Evolutionary conservation across 768 basidiomycete genomes (phyloP).

Genomic region (Boletus pseudo-olivaceus): DNA sequence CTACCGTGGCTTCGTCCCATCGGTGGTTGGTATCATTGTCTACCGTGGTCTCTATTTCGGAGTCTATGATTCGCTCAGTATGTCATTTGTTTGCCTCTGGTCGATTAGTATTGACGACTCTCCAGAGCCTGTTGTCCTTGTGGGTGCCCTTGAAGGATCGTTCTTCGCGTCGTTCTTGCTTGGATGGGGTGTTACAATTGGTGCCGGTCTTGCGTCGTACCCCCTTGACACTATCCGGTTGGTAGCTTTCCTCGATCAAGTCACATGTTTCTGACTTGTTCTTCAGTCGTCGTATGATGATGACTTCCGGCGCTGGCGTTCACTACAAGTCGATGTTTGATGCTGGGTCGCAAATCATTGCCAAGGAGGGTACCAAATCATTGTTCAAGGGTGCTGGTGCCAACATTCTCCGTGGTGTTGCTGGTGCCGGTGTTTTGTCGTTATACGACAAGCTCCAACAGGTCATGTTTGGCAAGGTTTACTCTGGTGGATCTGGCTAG

Average conservation of each 20-base stretch:
- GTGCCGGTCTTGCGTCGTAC: constrained; percentile 98
- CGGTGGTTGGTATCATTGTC: constrained; percentile 98
- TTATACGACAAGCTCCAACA: constrained; percentile 98
- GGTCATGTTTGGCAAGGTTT: constrained; percentile 97
- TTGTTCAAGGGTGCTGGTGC: constrained; percentile 99
- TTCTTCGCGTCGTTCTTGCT: constrained; percentile 97
- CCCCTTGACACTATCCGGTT: constrained; percentile 89
- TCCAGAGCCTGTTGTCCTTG: constrained; percentile 93
- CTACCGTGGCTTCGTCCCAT: constrained; percentile 99
- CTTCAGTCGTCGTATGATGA: constrained; percentile 99
- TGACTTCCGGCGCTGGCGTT: constrained; percentile 92
- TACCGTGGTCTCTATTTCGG: constrained; percentile 99
- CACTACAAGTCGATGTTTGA: constrained; percentile 99
- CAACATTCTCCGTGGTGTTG: constrained; percentile 97
- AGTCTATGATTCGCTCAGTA: constrained; percentile 92
- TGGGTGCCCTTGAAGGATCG: constrained; percentile 91
- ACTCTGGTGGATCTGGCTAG: constrained; percentile 76
- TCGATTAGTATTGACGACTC: constrained; percentile 23
- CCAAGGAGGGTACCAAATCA: constrained; percentile 93
- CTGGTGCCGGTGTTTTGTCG: constrained; percentile 99
- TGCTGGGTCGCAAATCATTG: constrained; percentile 89
- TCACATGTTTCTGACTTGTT: constrained; percentile 13
- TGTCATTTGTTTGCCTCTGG: constrained; percentile 35
- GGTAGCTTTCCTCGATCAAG: background rate
- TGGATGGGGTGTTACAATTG: constrained; percentile 99